A percentile compares a stretch with the other conserved stretches of the same genome.
Evolutionary conservation across 768 basidiomycete genomes (phyloP).

Genomic region (Russula emetica): DNA sequence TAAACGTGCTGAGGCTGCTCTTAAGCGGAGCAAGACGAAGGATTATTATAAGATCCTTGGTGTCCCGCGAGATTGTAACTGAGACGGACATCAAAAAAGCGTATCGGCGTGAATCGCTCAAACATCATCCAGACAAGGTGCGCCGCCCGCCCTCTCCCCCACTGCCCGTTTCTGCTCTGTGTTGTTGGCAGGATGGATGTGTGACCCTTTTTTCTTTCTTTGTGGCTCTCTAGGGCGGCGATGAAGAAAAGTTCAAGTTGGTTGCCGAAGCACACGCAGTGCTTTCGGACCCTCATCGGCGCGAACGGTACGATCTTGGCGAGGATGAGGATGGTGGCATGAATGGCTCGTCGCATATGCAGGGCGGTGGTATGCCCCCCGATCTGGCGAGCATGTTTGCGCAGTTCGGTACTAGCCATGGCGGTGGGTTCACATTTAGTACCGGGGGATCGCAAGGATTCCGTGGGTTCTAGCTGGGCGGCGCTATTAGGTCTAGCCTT

Average conservation of each 20-base stretch:
- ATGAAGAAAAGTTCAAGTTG: conserved; percentile 94
- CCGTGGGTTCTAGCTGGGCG: conserved; percentile 8
- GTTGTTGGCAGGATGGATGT: too few species aligned
- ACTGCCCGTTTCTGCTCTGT: too few species aligned
- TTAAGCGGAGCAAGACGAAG: conserved; percentile 87
- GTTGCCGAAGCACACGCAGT: conserved; percentile 79
- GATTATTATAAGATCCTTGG: conserved; percentile 83
- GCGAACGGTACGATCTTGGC: conserved; percentile 75
- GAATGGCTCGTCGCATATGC: conserved; percentile 35
- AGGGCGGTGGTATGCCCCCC: conserved; percentile 39
- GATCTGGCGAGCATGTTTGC: conserved; percentile 28
- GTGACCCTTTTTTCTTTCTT: neutral
- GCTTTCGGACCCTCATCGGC: conserved; percentile 68
- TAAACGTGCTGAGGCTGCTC: conserved; percentile 72
- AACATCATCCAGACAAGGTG: conserved; percentile 84
- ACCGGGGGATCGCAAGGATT: conserved; percentile 13
- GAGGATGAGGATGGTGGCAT: conserved; percentile 69
- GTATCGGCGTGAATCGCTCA: conserved; percentile 81
- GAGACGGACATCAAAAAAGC: conserved; percentile 85
- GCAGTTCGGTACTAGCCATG: conserved; percentile 17
- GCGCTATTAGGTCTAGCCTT: too few species aligned
- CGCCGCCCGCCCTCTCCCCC: too few species aligned
- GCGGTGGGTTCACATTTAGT: conserved; percentile 11
- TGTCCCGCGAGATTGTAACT: conserved; percentile 52
- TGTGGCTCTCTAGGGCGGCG: conserved; percentile 59